These are phyloP conservation scores for Epichloe coenophiala DNA, from an alignment of 2,329 filamentous ascomycete species.

Conservation along the genomic window DNA sequence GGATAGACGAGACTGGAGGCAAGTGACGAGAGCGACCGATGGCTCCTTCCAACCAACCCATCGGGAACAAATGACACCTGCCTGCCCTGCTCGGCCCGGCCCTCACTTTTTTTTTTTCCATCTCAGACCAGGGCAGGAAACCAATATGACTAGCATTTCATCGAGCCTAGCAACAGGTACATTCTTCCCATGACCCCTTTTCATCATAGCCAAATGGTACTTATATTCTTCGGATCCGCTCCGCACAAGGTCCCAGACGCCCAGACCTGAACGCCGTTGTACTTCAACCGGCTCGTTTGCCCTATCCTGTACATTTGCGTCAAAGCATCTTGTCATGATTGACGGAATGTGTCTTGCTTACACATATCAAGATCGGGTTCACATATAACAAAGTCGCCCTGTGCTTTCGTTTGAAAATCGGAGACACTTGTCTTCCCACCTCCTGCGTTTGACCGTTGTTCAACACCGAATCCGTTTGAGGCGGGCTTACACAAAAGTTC, in stretches of 20 bases:
- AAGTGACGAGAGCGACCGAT: background rate
- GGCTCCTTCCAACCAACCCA: background rate
- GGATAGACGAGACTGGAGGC: background rate
- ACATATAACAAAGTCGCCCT: background rate
- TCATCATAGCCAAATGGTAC: background rate
- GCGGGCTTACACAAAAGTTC: background rate
- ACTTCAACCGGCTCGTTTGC: background rate
- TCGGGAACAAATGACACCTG: background rate
- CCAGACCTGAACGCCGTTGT: background rate
- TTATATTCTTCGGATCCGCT: background rate
- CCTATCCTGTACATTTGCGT: background rate
- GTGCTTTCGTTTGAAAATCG: background rate
- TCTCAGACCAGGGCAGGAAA: background rate
- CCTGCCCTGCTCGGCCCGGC: background rate
- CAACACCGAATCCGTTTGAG: conserved; percentile 2
- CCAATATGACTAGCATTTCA: background rate
- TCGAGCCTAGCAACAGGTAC: background rate
- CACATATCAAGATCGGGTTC: background rate
- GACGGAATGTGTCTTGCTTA: background rate
- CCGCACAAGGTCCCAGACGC: background rate
- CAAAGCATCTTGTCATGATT: background rate
- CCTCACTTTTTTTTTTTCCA: background rate
- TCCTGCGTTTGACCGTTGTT: conserved; percentile 3
- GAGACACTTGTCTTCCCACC: conserved; percentile 1
- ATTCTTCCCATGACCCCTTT: background rate